phyloP scores from a whole-genome alignment of 495 filamentous ascomycete species.

The Aspergillus sclerotioniger region DNA sequence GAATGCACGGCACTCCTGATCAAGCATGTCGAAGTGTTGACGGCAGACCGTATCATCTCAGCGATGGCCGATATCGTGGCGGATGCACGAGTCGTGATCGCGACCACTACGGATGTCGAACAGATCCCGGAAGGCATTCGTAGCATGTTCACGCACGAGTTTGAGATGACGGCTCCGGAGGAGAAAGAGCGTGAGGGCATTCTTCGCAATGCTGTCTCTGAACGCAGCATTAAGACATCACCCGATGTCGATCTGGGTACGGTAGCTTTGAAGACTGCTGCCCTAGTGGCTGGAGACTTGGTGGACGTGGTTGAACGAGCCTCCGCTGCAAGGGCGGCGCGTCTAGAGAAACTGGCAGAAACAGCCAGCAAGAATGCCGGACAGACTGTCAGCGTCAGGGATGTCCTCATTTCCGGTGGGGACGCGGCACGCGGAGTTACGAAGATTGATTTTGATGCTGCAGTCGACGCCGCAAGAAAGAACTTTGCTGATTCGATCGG shows the following conservation, averaged over 20 bases:
- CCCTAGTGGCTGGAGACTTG: slow-evolving; percentile 89
- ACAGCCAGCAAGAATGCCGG: slow-evolving; percentile 34
- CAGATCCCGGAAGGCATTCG: slow-evolving; percentile 87
- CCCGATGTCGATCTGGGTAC: slow-evolving; percentile 77
- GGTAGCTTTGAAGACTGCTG: slow-evolving; percentile 92
- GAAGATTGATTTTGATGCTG: slow-evolving; percentile 83
- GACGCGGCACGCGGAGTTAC: slow-evolving; percentile 71
- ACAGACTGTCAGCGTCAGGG: slow-evolving; percentile 61
- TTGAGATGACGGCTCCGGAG: slow-evolving; percentile 90
- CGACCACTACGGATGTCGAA: slow-evolving; percentile 91
- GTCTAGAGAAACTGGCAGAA: slow-evolving; percentile 68
- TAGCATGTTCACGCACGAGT: slow-evolving; percentile 90
- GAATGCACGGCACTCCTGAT: slow-evolving; percentile 81
- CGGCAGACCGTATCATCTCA: slow-evolving; percentile 81
- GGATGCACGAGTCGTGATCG: slow-evolving; percentile 75
- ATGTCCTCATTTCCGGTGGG: slow-evolving; percentile 89
- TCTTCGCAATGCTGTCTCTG: slow-evolving; percentile 70
- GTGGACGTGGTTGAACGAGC: slow-evolving; percentile 93
- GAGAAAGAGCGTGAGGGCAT: slow-evolving; percentile 91
- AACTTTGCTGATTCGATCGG: slow-evolving; percentile 98
- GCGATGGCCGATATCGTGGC: slow-evolving; percentile 76
- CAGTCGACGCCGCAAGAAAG: slow-evolving; percentile 90
- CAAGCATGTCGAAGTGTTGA: slow-evolving; percentile 85
- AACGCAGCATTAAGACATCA: slow-evolving; percentile 67
- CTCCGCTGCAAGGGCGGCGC: slow-evolving; percentile 65